Evolutionary conservation across 2,329 filamentous ascomycete genomes (phyloP).

Genomic region (Aphanocladium album): DNA sequence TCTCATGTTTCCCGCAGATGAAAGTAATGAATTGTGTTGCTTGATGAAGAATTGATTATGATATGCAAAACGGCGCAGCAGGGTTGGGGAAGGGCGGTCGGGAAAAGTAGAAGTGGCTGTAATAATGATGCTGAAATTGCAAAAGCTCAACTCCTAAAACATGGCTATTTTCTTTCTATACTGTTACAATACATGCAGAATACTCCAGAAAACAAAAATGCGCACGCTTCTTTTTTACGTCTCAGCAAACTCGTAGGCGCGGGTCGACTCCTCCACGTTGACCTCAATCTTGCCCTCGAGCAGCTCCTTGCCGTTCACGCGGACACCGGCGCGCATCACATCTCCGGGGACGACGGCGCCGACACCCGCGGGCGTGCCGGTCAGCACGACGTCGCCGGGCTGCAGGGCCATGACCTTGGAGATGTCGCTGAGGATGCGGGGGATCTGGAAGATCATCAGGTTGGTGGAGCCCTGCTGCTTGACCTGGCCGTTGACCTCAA

Average conservation of each 20-base stretch:
- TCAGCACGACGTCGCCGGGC: constrained; percentile 86
- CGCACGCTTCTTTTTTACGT: constrained; percentile 46
- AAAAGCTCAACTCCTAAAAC: background rate
- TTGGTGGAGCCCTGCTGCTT: constrained; percentile 85
- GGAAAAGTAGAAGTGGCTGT: background rate
- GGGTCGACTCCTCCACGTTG: constrained; percentile 70
- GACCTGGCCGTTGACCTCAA: constrained; percentile 74
- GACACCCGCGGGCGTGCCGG: constrained; percentile 96
- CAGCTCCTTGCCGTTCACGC: constrained; percentile 74
- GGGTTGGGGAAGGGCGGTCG: background rate
- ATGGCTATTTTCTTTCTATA: background rate
- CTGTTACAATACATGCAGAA: background rate
- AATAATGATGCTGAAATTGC: background rate
- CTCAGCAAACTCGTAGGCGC: constrained; percentile 71
- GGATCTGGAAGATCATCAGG: constrained; percentile 90
- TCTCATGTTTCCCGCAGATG: background rate
- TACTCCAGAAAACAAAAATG: background rate
- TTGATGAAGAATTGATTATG: background rate
- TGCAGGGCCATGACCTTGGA: constrained; percentile 92
- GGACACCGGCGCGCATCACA: constrained; percentile 77
- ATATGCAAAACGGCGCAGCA: background rate
- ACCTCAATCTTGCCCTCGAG: constrained; percentile 83
- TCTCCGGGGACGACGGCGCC: constrained; percentile 81
- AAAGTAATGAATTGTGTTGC: background rate
- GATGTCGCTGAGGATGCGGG: constrained; percentile 82